Evolutionary conservation across 2,329 filamentous ascomycete genomes (phyloP), one percentile per base, ranked within the genome.

Genomic region (Aspergillus tamarii): DNA sequence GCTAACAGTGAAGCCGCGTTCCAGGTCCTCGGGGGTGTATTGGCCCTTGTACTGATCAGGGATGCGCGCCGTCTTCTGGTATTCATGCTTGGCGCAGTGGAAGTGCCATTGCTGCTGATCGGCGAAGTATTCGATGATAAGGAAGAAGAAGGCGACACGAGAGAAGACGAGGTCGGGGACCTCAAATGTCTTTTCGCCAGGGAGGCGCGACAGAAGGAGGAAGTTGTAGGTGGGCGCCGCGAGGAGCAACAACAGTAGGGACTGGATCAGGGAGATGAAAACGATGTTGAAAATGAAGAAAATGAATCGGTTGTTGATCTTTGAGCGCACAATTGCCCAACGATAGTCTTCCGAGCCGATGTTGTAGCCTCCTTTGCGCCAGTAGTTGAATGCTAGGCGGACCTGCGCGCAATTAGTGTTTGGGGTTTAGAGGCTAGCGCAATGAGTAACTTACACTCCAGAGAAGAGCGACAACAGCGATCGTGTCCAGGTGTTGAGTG

Each of bases 331-430:
- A 61, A 94, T 88, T 62, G 85, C 84, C 94, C 95, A 99, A 80
- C 95, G 87, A 78, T 99, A 99, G 78, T 99, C 95, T 79, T 99
- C 94, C 19, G 91, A 94, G 43, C 95, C 94, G 67, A 94, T 84
- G 19, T 85, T 82, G 77, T 99, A 99, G 28, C 95, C 95, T 45
- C 95, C 95, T 77, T 92, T 96, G 63, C 95, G 90, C 89, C 91
- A 97, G 81, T 97, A 99, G 80, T 99, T 99, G 84, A 87, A 98
- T 3, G 94, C 98, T 78, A 99, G 82, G 12, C 95, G 91, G 63
- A 82, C 76, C 91, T 93, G 69, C 23, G 56, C 19, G 54, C 34
- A 64, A 65, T 78, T 54, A 75, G 72, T 59, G 19, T 45, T 58
- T 12, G 21, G 12, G 21, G 32, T 46, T 41, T 39, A 34, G n/a